A percentile compares a stretch with the other conserved stretches of the same genome.
Conservation (phyloP, 331 rosid genomes). For the Stylosanthes scabra region DNA sequence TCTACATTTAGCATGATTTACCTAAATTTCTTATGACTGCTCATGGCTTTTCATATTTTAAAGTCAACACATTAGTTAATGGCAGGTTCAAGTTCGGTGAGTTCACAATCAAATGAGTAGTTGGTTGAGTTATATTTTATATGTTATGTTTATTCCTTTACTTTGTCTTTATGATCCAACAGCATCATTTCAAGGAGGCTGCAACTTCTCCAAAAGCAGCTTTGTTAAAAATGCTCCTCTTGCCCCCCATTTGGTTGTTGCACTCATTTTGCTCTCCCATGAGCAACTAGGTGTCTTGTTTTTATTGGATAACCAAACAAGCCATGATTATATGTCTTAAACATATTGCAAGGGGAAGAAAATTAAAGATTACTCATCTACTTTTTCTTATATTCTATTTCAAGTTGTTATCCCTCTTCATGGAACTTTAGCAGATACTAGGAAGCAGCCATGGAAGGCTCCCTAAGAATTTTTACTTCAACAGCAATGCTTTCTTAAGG, state of each 20-base stretch:
- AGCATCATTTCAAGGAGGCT: conserved; percentile 37
- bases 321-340: conserved; percentile 31
- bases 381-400: neutral
- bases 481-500: conserved; percentile 13
- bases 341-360: neutral
- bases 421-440: neutral
- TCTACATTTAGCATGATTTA: neutral
- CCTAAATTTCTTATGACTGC: neutral
- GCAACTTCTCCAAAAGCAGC: conserved; percentile 37
- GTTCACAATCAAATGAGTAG: conserved; percentile 24
- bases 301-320: conserved; percentile 32
- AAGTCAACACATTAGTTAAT: conserved; percentile 23
- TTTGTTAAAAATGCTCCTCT: conserved; percentile 12
- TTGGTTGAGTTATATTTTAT: conserved; percentile 13
- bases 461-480: neutral
- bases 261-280: conserved; percentile 38
- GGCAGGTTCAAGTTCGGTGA: conserved; percentile 30
- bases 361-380: neutral
- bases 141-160: conserved; percentile 9
- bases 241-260: conserved; percentile 37
- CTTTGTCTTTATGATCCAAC: conserved; percentile 26
- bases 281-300: conserved; percentile 25
- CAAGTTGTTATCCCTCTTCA: neutral
- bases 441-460: neutral
- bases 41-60: neutral